Percentiles rank a stretch among this genome's conserved stretches.
phyloP scores from a whole-genome alignment of 1,284 basidiomycete genomes.

The Vanrija humicola region DNA sequence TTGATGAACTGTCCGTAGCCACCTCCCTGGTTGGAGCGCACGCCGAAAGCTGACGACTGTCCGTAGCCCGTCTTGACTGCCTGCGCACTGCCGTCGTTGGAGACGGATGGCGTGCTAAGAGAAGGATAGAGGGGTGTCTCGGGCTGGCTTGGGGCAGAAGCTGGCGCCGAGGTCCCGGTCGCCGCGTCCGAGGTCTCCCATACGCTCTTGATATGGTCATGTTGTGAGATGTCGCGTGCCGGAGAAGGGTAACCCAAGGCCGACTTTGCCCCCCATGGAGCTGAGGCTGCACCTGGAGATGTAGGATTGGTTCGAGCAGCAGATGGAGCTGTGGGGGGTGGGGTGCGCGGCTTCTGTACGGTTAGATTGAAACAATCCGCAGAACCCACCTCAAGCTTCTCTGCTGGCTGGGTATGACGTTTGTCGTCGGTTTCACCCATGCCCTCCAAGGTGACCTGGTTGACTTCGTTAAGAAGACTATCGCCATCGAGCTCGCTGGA shows the following conservation, averaged over 20 bases:
- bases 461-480: slow-evolving; percentile 47
- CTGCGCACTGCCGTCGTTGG: background rate
- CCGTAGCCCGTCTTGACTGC: background rate
- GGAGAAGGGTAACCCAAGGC: slow-evolving; percentile 20
- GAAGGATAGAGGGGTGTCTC: slow-evolving; percentile 40
- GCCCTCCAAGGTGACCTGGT: slow-evolving; percentile 48
- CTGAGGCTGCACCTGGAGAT: slow-evolving; percentile 11
- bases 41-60: background rate
- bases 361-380: background rate
- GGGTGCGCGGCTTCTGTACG: slow-evolving; percentile 30
- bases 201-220: slow-evolving; percentile 39
- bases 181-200: slow-evolving; percentile 27
- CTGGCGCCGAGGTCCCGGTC: slow-evolving; percentile 1
- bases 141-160: slow-evolving; percentile 14
- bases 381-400: slow-evolving; percentile 22
- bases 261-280: slow-evolving; percentile 30
- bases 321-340: slow-evolving; percentile 17
- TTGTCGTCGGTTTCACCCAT: slow-evolving; percentile 35
- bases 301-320: slow-evolving; percentile 17
- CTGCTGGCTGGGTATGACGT: slow-evolving; percentile 9
- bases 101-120: slow-evolving; percentile 32
- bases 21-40: slow-evolving; percentile 16
- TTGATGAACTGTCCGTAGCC: slow-evolving; percentile 18
- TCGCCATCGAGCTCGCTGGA: slow-evolving; percentile 48
- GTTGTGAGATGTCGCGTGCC: slow-evolving; percentile 15